phyloP scores from a whole-genome alignment of 345 rosid species.

The Lenwebbia sp. region DNA sequence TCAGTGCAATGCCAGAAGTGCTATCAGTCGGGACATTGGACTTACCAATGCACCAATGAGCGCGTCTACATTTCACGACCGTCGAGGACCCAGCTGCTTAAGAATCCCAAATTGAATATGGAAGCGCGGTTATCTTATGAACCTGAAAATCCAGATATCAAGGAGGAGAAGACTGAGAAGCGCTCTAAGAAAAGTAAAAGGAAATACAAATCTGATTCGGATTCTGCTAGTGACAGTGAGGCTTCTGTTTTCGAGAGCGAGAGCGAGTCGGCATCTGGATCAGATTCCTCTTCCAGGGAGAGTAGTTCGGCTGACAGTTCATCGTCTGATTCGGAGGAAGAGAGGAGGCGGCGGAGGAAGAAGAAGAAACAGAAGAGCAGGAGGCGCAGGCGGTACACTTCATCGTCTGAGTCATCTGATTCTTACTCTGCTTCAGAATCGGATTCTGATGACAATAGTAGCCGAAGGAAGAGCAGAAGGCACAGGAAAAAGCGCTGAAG shows the following conservation, averaged over 20 bases:
- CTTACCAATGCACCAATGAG: conserved; percentile 91
- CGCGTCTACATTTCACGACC: conserved; percentile 87
- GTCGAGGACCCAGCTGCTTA: conserved; percentile 88
- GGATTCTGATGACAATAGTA: conserved; percentile 56
- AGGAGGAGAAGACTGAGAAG: conserved; percentile 39
- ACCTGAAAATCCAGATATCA: conserved; percentile 32
- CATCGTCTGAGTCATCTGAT: conserved; percentile 76
- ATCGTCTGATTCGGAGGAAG: conserved; percentile 71
- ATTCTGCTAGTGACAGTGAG: conserved; percentile 69
- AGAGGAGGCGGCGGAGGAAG: conserved; percentile 49
- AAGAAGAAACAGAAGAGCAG: conserved; percentile 41
- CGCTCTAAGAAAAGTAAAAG: conserved; percentile 73
- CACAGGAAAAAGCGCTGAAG: conserved; percentile 38
- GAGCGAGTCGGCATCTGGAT: conserved; percentile 52
- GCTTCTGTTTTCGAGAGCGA: conserved; percentile 87
- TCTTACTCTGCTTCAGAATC: conserved; percentile 60
- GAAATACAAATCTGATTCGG: conserved; percentile 59
- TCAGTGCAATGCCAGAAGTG: conserved; percentile 85
- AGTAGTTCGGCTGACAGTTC: conserved; percentile 61
- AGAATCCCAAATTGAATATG: conserved; percentile 75
- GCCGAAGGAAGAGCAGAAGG: conserved; percentile 55
- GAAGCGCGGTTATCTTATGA: conserved; percentile 47
- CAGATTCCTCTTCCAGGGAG: conserved; percentile 52
- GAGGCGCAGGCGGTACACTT: conserved; percentile 49
- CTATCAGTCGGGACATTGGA: conserved; percentile 91